These are phyloP conservation scores for Lasiosphaeriaceae sp. DNA, from an alignment of 495 filamentous ascomycete genomes.

Conservation along the genomic window DNA sequence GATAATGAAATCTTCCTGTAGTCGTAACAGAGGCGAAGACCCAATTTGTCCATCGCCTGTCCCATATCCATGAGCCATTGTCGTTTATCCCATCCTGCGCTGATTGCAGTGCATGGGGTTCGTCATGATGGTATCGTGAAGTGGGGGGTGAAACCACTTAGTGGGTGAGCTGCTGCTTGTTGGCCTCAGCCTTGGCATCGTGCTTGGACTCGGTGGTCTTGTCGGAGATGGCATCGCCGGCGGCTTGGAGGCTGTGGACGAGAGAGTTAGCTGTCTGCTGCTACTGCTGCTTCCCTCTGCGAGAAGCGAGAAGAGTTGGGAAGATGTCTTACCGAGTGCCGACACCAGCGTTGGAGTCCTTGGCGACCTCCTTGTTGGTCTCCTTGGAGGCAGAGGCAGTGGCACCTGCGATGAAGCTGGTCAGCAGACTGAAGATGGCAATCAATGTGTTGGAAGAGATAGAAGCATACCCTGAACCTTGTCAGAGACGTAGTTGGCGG, in stretches of 20 bases:
- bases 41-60: neutral
- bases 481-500: constrained; percentile 59
- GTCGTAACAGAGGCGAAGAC: neutral
- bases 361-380: constrained; percentile 62
- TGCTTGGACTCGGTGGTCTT: constrained; percentile 55
- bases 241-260: constrained; percentile 43
- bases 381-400: constrained; percentile 54
- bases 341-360: constrained; percentile 50
- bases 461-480: constrained; percentile 44
- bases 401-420: constrained; percentile 21
- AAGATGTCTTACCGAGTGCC: constrained; percentile 45
- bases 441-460: constrained; percentile 3
- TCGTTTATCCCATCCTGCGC: neutral
- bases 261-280: constrained; percentile 14
- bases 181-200: constrained; percentile 50
- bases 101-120: neutral
- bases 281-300: no score
- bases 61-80: neutral
- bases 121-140: constrained; percentile 9
- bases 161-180: constrained; percentile 57
- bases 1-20: neutral
- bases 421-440: neutral
- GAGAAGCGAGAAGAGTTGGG: neutral
- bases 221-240: constrained; percentile 53
- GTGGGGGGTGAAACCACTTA: constrained; percentile 33